Evolutionary conservation across 75 land plant species (phyloP), one percentile per base, ranked within the genome.

Genomic region (Selaginella tamariscina): DNA sequence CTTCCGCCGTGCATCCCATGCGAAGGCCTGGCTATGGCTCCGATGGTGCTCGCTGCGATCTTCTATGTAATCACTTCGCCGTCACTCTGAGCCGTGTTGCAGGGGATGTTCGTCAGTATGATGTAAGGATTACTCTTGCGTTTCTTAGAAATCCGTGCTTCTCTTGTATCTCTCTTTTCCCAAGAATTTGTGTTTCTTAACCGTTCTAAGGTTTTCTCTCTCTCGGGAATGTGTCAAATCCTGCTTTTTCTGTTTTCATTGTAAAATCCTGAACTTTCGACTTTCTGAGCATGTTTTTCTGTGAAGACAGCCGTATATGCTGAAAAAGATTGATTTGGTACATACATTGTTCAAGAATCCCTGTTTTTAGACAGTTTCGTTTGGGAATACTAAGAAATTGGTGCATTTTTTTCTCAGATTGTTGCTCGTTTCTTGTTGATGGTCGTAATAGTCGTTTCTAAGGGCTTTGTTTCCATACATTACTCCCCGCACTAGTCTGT

Each of bases 61-160:
- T 91, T 30, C 64, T 75, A 0, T 80, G 84, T 2, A 91, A 91
- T 70, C 93, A 91, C 71, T 91, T 91, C 59, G 73, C 74, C 65
- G 83, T 86, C 11, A 32, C 67, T 1, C 62, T 83, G n/a, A 5
- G 11, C 15, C 32, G 33, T 1, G 78, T 72, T 32, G 64, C 54
- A 2, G 77, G 78, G 23, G 93, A 80, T 24, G 82, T 81, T 49
- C 83, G 32, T 23, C 97, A 91, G 27, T 91, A 91, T 72, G 81
- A 82, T 80, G 97, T 91, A 79, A 33, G 84, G 1, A 23, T 2
- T 54, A 24, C 64, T 30, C 24, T 22, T 2, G n/a, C 56, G 26
- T 65, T 24, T 32, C 29, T 20, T 56, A n/a, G n/a, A n/a, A n/a
- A n/a, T n/a, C n/a, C n/a, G n/a, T n/a, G n/a, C n/a, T n/a, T n/a